Base-by-base conservation (phyloP, 1,284 basidiomycete species). In the Fistulina hepatica region DNA sequence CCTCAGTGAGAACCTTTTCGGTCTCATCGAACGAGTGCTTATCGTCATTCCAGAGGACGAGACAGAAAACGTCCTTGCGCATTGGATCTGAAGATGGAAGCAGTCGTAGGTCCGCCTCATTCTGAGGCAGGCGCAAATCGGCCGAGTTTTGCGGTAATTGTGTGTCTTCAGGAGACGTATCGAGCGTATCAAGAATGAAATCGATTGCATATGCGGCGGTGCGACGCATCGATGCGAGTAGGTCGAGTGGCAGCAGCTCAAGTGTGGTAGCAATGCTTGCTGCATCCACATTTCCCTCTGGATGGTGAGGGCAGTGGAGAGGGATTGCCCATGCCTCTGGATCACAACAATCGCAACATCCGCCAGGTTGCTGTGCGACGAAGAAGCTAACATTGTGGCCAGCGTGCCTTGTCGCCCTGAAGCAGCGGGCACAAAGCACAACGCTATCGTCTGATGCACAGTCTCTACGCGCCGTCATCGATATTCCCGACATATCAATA, bases 31-130 rank as follows among this genome's bases (percentile, higher is more conserved):
- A 88, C 2, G 89, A 92, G 58, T 97, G 95, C 50, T 92, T 95
- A 58, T 99, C 95, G 60, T 97, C 94, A 57, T 95, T 93, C 92
- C 92, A 97, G 2, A 97, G 62, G 13, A 95, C 67, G 38, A 97
- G 73, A 16, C 84, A 80, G 58, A 81, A 94, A 22, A 84, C 73
- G 45, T 93, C 81, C 46, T 76, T 77, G 59, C 71, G 66, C 68
- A 81, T 72, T 1, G 82, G 78, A 47, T 88, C 81, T 2, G 72
- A 73, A 1, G 81, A 76, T 3, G 76, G 73, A 49, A 85, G 79
- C 7, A 76, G 58, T n/a, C 76, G 71, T 7, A 90, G 67, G 39
- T 82, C 78, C 0, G 70, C 70, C 54, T 84, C 78, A n/a, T n/a
- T n/a, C n/a, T n/a, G 73, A 49, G 85, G 79, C 7, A 76, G 58